A percentile compares a stretch with the other conserved stretches of the same genome.
These are phyloP conservation scores for Pyricularia sp. DNA, from an alignment of 2,329 filamentous ascomycete species.

Conservation along the genomic window DNA sequence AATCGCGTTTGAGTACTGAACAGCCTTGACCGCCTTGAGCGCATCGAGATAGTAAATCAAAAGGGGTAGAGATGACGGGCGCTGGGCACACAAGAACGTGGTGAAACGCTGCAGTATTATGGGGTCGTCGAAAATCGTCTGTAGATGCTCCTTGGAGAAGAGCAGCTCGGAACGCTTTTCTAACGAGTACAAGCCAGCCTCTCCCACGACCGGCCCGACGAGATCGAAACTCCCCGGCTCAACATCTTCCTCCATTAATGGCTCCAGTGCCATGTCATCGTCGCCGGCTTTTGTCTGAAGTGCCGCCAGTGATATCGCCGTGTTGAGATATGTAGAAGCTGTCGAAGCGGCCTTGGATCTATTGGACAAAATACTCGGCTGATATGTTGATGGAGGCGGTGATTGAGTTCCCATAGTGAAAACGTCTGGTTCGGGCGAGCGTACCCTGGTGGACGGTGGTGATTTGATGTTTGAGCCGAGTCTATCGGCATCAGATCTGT, in stretches of 20 bases:
- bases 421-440: slow-evolving; percentile 1
- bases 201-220: slow-evolving; percentile 19
- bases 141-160: slow-evolving; percentile 39
- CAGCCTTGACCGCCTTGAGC: slow-evolving; percentile 56
- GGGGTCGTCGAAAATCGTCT: slow-evolving; percentile 11
- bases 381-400: slow-evolving; percentile 1
- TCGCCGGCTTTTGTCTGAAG: slow-evolving; percentile 39
- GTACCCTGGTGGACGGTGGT: background rate
- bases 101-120: slow-evolving; percentile 40
- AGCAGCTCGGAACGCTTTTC: slow-evolving; percentile 42
- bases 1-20: slow-evolving; percentile 58
- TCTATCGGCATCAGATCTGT: background rate
- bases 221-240: slow-evolving; percentile 38
- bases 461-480: background rate
- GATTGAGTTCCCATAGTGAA: background rate
- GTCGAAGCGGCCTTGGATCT: slow-evolving; percentile 6
- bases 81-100: slow-evolving; percentile 46
- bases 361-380: slow-evolving; percentile 1
- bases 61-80: slow-evolving; percentile 50
- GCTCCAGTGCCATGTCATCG: slow-evolving; percentile 39
- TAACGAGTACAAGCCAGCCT: slow-evolving; percentile 27
- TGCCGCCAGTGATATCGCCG: slow-evolving; percentile 9
- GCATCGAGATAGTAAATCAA: slow-evolving; percentile 62
- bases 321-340: slow-evolving; percentile 8
- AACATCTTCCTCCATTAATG: slow-evolving; percentile 26